Evolutionary conservation across 768 basidiomycete genomes (phyloP).

Genomic region (Postia placenta): DNA sequence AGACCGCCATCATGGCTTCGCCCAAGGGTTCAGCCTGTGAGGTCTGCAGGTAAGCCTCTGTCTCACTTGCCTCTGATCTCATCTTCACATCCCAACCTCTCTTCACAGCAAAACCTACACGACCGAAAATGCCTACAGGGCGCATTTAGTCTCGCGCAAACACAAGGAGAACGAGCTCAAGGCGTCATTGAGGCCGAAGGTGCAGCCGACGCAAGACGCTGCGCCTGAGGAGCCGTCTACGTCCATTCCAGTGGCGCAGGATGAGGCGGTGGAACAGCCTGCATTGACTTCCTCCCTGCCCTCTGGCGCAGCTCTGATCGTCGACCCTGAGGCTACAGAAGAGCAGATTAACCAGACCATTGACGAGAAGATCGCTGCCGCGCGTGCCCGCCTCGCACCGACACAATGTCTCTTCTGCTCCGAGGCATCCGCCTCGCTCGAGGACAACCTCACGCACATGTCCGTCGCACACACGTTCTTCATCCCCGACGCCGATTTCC

Average conservation of each 20-base stretch:
- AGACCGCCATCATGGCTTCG: conserved; percentile 66
- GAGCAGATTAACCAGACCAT: conserved; percentile 49
- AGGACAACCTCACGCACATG: conserved; percentile 84
- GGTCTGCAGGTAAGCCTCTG: conserved; percentile 47
- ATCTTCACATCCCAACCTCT: background rate
- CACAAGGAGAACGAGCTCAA: conserved; percentile 76
- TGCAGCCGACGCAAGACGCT: conserved; percentile 2
- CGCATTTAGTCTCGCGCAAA: conserved; percentile 85
- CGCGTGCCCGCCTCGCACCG: conserved; percentile 55
- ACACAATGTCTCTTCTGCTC: conserved; percentile 86
- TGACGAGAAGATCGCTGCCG: conserved; percentile 70
- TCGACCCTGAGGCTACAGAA: conserved; percentile 35
- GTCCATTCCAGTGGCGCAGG: background rate
- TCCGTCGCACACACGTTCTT: conserved; percentile 85
- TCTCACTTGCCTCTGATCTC: background rate
- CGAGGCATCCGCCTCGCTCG: conserved; percentile 39
- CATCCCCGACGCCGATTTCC: conserved; percentile 89
- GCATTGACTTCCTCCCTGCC: conserved; percentile 1
- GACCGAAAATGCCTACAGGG: conserved; percentile 82
- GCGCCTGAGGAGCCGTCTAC: conserved; percentile 12
- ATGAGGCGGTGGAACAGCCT: conserved; percentile 5
- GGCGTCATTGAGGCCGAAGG: conserved; percentile 24
- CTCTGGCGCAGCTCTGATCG: conserved; percentile 20
- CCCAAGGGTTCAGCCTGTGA: conserved; percentile 60
- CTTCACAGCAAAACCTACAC: conserved; percentile 78